Percentiles rank a stretch among this genome's conserved stretches.
These are phyloP conservation scores for Dothideomycetes sp. DNA, from an alignment of 2,329 filamentous ascomycete genomes.

Conservation along the genomic window DNA sequence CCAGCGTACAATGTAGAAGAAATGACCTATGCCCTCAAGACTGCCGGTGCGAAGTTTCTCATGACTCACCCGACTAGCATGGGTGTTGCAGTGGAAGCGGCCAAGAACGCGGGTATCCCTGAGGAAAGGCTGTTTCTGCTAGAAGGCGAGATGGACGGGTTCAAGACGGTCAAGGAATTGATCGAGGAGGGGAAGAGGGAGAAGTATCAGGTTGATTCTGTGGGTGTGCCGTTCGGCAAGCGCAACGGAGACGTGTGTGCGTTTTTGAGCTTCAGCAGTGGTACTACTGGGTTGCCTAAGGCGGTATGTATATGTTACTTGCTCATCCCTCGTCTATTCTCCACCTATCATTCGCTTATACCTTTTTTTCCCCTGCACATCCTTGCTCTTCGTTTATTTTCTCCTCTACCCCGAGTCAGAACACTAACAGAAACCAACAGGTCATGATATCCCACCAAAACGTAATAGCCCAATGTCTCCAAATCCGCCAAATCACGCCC, in stretches of 20 bases:
- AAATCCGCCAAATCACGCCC: slow-evolving; percentile 43
- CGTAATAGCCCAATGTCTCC: slow-evolving; percentile 50
- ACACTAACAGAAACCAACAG: too few relatives aligned
- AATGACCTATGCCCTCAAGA: slow-evolving; percentile 54
- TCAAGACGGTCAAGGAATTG: slow-evolving; percentile 36
- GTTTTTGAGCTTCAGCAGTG: slow-evolving; percentile 39
- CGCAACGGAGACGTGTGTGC: slow-evolving; percentile 46
- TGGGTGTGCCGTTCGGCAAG: slow-evolving; percentile 40
- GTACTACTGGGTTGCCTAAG: slow-evolving; percentile 40
- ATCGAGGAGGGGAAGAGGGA: slow-evolving; percentile 31
- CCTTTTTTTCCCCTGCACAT: not conserved
- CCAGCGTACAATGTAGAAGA: slow-evolving; percentile 59
- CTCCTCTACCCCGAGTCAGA: too few relatives aligned
- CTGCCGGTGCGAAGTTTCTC: slow-evolving; percentile 44
- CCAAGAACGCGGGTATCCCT: slow-evolving; percentile 42
- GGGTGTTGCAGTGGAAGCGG: slow-evolving; percentile 43
- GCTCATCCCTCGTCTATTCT: too few relatives aligned
- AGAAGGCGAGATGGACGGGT: slow-evolving; percentile 41
- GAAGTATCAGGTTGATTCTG: slow-evolving; percentile 34
- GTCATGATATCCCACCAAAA: slow-evolving; percentile 45
- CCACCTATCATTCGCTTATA: too few relatives aligned
- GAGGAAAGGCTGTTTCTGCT: slow-evolving; percentile 45
- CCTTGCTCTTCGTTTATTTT: slow-evolving; percentile 4
- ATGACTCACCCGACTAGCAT: slow-evolving; percentile 46
- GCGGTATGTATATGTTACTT: slow-evolving; percentile 25